A percentile compares a stretch with the other conserved stretches of the same genome.
Conservation (phyloP, 1,284 basidiomycete species). For the Cutaneotrichosporon cutaneum region DNA sequence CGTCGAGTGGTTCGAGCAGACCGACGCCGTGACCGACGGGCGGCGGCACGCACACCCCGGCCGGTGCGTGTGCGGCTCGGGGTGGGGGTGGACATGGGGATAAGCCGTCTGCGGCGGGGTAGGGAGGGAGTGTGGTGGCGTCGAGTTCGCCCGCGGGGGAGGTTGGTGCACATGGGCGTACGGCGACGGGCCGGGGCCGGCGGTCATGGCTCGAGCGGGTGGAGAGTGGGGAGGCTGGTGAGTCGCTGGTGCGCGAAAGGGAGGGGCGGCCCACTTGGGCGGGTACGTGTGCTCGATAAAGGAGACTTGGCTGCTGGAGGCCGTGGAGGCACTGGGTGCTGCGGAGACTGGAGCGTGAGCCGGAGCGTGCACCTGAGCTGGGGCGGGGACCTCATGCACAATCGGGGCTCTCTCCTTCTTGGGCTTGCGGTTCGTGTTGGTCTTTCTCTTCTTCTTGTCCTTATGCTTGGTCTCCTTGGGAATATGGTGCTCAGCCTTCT, state of each 20-base stretch:
- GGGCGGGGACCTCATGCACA: not conserved
- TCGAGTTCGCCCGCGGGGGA: not conserved
- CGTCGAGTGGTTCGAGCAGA: not conserved
- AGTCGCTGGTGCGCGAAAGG: not conserved
- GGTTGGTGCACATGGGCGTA: not conserved
- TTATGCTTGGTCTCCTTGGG: not conserved
- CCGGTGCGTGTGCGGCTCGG: not conserved
- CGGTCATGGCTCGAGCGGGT: not conserved
- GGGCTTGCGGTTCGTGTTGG: constrained; percentile 2
- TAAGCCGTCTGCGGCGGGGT: not conserved
- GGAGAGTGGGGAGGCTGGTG: not conserved
- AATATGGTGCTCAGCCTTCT: not conserved
- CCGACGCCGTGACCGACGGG: not conserved
- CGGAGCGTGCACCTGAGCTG: not conserved
- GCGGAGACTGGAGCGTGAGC: not conserved
- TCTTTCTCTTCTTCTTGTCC: not conserved
- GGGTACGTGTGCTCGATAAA: not conserved
- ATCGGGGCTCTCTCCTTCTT: not conserved
- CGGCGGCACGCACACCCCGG: not conserved
- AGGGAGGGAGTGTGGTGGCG: not conserved
- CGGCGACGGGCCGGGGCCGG: not conserved
- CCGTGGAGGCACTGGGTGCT: not conserved
- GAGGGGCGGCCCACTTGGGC: not conserved
- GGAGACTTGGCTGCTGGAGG: not conserved
- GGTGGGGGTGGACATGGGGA: not conserved